Percentiles rank a stretch among this genome's conserved stretches.
phyloP scores from a whole-genome alignment of 2,329 filamentous ascomycete species.

The Bisporella sp. region DNA sequence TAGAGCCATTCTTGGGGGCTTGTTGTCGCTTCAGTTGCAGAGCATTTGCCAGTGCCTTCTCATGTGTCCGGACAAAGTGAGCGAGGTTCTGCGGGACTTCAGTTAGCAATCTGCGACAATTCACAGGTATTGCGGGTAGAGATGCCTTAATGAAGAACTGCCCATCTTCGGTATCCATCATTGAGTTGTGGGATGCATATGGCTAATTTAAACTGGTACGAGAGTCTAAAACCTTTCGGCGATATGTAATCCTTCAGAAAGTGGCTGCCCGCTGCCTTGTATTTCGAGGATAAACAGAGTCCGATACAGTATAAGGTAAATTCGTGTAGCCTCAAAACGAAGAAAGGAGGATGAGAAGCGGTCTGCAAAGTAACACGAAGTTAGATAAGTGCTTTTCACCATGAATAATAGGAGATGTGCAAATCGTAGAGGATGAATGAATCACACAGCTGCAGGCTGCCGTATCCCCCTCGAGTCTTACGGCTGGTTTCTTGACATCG shows the following conservation, averaged over 20 bases:
- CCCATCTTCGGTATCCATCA: slow-evolving; percentile 72
- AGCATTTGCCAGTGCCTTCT: slow-evolving; percentile 94
- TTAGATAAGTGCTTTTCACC: not conserved
- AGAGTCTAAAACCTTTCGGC: slow-evolving; percentile 19
- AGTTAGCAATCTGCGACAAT: slow-evolving; percentile 2
- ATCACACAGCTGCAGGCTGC: not conserved
- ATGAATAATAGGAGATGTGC: not conserved
- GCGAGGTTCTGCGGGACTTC: slow-evolving; percentile 68
- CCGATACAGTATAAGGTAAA: not conserved
- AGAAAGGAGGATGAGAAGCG: not conserved
- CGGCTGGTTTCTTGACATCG: not conserved
- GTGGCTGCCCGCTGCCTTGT: slow-evolving; percentile 20
- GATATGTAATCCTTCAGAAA: slow-evolving; percentile 8
- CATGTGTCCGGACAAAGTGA: slow-evolving; percentile 92
- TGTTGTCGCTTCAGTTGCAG: slow-evolving; percentile 76
- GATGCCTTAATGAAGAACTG: slow-evolving; percentile 71
- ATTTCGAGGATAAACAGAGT: slow-evolving; percentile 11
- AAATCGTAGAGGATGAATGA: not conserved
- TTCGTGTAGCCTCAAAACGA: not conserved
- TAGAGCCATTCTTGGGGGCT: slow-evolving; percentile 59
- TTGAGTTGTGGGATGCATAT: slow-evolving; percentile 39
- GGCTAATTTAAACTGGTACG: slow-evolving; percentile 13
- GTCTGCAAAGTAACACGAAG: not conserved
- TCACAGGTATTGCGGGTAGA: not conserved
- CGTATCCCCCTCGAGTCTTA: not conserved